A percentile compares a stretch with the other conserved stretches of the same genome.
phyloP scores from a whole-genome alignment of 2,329 filamentous ascomycete species.

The Verticillium albo-atrum region DNA sequence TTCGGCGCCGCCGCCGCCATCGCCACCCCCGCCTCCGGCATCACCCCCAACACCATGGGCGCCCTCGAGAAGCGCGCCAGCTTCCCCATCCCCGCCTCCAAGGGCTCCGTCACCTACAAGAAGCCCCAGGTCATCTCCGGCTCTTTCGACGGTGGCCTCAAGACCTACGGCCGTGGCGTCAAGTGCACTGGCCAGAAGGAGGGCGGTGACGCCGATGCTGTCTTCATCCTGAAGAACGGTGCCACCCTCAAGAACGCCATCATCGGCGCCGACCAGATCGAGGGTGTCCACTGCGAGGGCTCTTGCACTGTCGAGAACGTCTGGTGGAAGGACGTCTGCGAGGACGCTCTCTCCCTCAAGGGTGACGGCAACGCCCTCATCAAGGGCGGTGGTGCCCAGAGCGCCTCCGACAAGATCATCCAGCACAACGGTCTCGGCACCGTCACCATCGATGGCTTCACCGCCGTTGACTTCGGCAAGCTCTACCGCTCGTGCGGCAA shows the following conservation, averaged over 20 bases:
- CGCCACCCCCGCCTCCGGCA: neutral
- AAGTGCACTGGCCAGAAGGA: slow-evolving; percentile 37
- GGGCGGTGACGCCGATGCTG: slow-evolving; percentile 37
- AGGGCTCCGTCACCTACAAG: slow-evolving; percentile 18
- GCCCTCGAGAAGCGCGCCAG: slow-evolving; percentile 16
- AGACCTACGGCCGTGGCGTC: slow-evolving; percentile 32
- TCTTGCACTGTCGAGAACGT: slow-evolving; percentile 38
- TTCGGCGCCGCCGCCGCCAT: slow-evolving; percentile 9
- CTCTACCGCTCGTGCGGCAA: slow-evolving; percentile 14
- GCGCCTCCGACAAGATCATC: slow-evolving; percentile 11
- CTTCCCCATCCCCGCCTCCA: slow-evolving; percentile 21
- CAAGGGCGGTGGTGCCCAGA: slow-evolving; percentile 8
- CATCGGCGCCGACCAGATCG: slow-evolving; percentile 38
- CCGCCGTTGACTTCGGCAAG: slow-evolving; percentile 12
- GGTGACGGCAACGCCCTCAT: slow-evolving; percentile 11
- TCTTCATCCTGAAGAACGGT: slow-evolving; percentile 35
- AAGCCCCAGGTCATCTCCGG: slow-evolving; percentile 18
- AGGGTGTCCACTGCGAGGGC: slow-evolving; percentile 41
- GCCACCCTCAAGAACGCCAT: slow-evolving; percentile 40
- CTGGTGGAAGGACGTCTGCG: slow-evolving; percentile 45
- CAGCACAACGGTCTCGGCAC: slow-evolving; percentile 14
- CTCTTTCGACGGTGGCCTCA: slow-evolving; percentile 22
- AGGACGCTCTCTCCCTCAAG: slow-evolving; percentile 16
- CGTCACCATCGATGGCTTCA: slow-evolving; percentile 13
- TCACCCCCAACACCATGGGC: slow-evolving; percentile 8